phyloP scores from a whole-genome alignment of 768 basidiomycete species.

The Leccinum boreale region DNA sequence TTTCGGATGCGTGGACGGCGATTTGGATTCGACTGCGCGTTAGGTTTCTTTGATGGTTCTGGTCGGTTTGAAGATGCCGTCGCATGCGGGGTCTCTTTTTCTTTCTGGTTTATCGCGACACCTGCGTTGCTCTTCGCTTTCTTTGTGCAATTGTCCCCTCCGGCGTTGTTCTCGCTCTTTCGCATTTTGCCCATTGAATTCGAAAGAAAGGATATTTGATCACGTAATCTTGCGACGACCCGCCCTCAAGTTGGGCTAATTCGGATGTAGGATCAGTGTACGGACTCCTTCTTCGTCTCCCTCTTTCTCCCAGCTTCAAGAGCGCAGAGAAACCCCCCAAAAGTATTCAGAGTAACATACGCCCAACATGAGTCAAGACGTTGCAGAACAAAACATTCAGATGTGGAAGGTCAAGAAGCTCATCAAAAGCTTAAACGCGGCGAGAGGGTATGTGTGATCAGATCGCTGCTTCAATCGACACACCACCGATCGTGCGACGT shows the following conservation, averaged over 20 bases:
- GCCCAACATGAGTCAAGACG: constrained; percentile 75
- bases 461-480: background rate
- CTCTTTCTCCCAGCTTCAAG: constrained; percentile 25
- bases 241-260: constrained; percentile 22
- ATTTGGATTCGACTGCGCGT: constrained; percentile 2
- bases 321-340: no score
- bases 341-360: constrained; percentile 12
- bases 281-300: constrained; percentile 10
- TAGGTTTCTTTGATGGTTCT: constrained; percentile 2
- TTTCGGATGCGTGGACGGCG: constrained; percentile 49
- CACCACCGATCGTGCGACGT: constrained; percentile 21
- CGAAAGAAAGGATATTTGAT: background rate
- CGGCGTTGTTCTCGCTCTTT: constrained; percentile 15
- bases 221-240: constrained; percentile 16
- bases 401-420: constrained; percentile 99
- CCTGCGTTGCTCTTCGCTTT: constrained; percentile 12
- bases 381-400: constrained; percentile 93
- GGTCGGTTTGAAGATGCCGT: constrained; percentile 1
- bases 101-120: constrained; percentile 1
- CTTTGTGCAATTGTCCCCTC: constrained; percentile 8
- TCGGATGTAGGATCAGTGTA: constrained; percentile 11
- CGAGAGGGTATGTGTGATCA: constrained; percentile 40
- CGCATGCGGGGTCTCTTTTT: background rate
- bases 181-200: constrained; percentile 21
- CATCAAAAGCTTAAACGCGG: constrained; percentile 94